Base-by-base conservation (phyloP, 768 basidiomycete species). In the Leccinum variicolor region DNA sequence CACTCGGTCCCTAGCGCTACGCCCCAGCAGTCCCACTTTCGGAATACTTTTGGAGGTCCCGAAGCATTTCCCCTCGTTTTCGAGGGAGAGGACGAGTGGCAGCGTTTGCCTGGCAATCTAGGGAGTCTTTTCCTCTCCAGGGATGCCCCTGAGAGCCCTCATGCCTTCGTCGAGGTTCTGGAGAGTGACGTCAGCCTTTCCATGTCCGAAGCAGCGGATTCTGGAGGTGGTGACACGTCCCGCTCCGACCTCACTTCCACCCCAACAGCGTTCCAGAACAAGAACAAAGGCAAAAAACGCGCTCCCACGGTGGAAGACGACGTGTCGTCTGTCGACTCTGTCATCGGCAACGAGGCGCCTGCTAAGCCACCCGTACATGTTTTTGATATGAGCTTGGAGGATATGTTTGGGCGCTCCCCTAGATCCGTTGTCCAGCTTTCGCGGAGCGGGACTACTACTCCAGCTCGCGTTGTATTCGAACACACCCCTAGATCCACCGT, bases 331-430 rank as follows among this genome's bases (percentile, higher is more conserved):
- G 74, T 75, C 3, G 71, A 65, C n/a, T 81, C 81, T 3, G 62
- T 81, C 50, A 62, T 74, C 19, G 74, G 67, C 15, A 59, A 70
- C 11, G 77, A 84, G 54, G 65, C 73, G 6, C 77, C 82, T 0
- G 61, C 75, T 43, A 89, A 90, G 67, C 80, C 75, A 49, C 81
- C 86, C 15, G 77, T 89, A 36, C 88, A 87, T 69, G 83, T 88
- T 50, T 76, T 75, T 56, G 78, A 83, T 59, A 63, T 76, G 57
- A 66, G 60, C 56, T 52, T 62, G 6, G 70, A 74, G 10, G 71
- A 62, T 36, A 57, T 64, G n/a, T 72, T 69, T 14, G 62, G 57
- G 2, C 57, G 45, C 19, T 62, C 66, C 6, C 53, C 55, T n/a
- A 58, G 60, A 48, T 62, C 69, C 19, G 29, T 43, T 21, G 53